Conservation (phyloP, 2,329 filamentous ascomycete genomes). For the Xylaria digitata region DNA sequence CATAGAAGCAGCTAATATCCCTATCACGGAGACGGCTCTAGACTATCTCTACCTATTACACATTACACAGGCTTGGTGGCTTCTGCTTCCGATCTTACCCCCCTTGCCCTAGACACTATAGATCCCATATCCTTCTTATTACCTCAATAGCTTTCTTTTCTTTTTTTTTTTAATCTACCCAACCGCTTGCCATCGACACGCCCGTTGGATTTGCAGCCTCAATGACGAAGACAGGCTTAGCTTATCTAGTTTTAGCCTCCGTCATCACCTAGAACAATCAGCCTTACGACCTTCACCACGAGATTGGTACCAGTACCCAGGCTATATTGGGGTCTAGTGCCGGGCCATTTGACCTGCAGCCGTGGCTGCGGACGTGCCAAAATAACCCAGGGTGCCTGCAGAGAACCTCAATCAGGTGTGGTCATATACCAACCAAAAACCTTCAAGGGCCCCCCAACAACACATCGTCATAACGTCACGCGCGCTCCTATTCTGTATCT, state of each 20-base stretch:
- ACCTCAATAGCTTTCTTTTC: conserved; percentile 16
- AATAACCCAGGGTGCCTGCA: conserved; percentile 35
- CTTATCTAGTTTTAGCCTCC: conserved; percentile 67
- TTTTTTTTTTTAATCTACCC: conserved; percentile 3
- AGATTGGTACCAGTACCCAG: conserved; percentile 31
- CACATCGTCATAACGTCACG: conserved; percentile 31
- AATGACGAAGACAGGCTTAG: conserved; percentile 69
- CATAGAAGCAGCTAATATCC: conserved; percentile 24
- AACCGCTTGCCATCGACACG: conserved; percentile 12
- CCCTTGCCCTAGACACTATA: conserved; percentile 27
- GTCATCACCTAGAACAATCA: conserved; percentile 60
- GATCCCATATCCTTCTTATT: conserved; percentile 25
- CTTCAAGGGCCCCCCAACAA: conserved; percentile 28
- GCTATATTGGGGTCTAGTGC: conserved; percentile 31
- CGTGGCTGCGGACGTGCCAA: conserved; percentile 36
- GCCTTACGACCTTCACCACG: conserved; percentile 37
- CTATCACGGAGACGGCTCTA: conserved; percentile 31
- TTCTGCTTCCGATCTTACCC: conserved; percentile 28
- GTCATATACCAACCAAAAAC: conserved; percentile 28
- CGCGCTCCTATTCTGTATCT: conserved; percentile 28
- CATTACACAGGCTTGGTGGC: conserved; percentile 18
- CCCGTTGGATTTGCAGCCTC: conserved; percentile 44
- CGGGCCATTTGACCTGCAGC: conserved; percentile 32
- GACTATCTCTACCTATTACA: conserved; percentile 23
- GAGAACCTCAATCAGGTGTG: conserved; percentile 33